These are phyloP conservation scores for Aspergillus candidus DNA, from an alignment of 2,329 filamentous ascomycete species.

Conservation along the genomic window DNA sequence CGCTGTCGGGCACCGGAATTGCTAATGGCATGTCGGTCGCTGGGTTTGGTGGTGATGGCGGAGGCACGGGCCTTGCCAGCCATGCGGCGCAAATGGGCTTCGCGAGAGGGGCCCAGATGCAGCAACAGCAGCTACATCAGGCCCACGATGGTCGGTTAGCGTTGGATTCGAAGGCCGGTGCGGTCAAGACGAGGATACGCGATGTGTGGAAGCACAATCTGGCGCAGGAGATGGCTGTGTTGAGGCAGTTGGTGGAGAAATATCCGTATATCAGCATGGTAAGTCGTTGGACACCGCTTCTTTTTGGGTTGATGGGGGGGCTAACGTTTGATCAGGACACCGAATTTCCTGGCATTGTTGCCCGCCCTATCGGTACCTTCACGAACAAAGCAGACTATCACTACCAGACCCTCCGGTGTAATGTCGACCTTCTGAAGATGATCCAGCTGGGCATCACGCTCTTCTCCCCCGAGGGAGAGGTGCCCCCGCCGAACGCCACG, in stretches of 20 bases:
- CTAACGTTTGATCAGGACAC: constrained; percentile 62
- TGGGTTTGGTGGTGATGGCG: constrained; percentile 51
- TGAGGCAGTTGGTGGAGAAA: constrained; percentile 77
- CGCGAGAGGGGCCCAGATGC: constrained; percentile 63
- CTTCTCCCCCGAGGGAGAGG: constrained; percentile 84
- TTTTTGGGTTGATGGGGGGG: not conserved
- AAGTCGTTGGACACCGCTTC: constrained; percentile 31
- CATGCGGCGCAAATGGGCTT: constrained; percentile 87
- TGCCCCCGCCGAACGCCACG: constrained; percentile 64
- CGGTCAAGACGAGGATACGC: constrained; percentile 72
- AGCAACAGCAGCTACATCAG: constrained; percentile 50
- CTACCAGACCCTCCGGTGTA: constrained; percentile 94
- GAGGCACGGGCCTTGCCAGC: constrained; percentile 68
- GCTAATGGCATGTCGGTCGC: constrained; percentile 54
- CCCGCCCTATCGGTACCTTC: constrained; percentile 90
- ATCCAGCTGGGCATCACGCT: constrained; percentile 95
- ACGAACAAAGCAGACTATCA: constrained; percentile 95
- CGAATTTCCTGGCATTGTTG: constrained; percentile 96
- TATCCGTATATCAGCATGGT: constrained; percentile 99
- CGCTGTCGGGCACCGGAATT: constrained; percentile 43
- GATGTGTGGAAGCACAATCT: constrained; percentile 95
- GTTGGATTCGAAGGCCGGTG: constrained; percentile 51
- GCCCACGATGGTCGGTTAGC: constrained; percentile 49
- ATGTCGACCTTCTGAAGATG: constrained; percentile 94
- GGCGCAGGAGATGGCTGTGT: constrained; percentile 78